Base-by-base conservation (phyloP, 805 yeast genomes). In the Kluyveromyces nonfermentans region DNA sequence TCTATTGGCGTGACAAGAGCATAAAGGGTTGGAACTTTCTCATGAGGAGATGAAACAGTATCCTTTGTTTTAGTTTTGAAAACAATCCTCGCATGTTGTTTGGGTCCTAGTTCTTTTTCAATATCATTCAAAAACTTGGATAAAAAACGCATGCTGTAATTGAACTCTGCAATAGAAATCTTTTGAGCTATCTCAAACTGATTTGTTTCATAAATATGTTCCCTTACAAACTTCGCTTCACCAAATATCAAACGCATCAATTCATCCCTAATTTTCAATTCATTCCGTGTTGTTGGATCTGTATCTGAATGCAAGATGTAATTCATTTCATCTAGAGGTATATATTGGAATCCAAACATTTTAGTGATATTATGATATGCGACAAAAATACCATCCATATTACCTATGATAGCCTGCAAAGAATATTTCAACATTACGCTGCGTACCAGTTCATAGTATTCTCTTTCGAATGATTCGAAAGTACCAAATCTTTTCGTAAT, bases 381-480 rank as follows among this genome's bases (percentile, higher is more conserved):
- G 14, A 90, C 72, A 52, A 85, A 87, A 2, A 93, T 86, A 5
- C 98, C 98, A 63, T 89, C 97, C 97, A 93, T 90, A 54, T 84
- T 80, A 2, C 97, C 98, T 35, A 90, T 84, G 49, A 97, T 72
- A 0, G 96, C 97, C 62, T 93, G 97, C 51, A 90, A 70, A 2
- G 85, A 75, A 57, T 90, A 90, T 64, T 90, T 90, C 52, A 90
- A 67, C 64, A 90, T 64, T 0, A 93, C 82, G 1, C 90, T 75
- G 46, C 85, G 67, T 15, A 81, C 75, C 53, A 90, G 71, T 55
- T 90, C 97, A 48, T 68, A 71, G 59, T 74, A 72, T 56, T 90
- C 98, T 16, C 89, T 69, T 53, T 84, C 87, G 59, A 78, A 85
- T n/a, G 94, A 83, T 60, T 87, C 96, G 56, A 64, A 78, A 33